phyloP scores from a whole-genome alignment of 2,329 filamentous ascomycete genomes.

The Botrytis porri region DNA sequence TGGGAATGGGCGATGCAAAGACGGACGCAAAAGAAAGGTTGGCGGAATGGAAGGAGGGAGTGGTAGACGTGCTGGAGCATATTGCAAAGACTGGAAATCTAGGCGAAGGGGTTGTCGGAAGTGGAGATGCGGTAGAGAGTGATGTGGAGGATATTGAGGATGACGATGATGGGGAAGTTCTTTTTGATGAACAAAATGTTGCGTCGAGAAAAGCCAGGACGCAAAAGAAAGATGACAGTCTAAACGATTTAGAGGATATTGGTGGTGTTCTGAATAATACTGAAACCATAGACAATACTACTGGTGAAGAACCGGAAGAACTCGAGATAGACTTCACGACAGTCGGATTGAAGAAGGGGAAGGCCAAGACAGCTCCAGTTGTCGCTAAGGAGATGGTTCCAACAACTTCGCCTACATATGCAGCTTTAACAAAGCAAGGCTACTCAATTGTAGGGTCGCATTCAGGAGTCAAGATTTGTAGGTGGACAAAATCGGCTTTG shows the following conservation, averaged over 20 bases:
- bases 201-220: constrained; percentile 40
- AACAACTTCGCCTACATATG: constrained; percentile 81
- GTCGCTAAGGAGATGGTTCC: constrained; percentile 90
- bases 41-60: constrained; percentile 73
- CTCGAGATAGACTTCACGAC: constrained; percentile 87
- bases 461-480: constrained; percentile 95
- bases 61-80: constrained; percentile 66
- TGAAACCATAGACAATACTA: constrained; percentile 29
- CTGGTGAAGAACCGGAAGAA: constrained; percentile 40
- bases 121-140: constrained; percentile 80
- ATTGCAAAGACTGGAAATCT: constrained; percentile 58
- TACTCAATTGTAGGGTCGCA: constrained; percentile 95
- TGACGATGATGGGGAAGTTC: constrained; percentile 50
- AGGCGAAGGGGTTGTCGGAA: constrained; percentile 69
- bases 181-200: constrained; percentile 49
- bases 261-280: constrained; percentile 60
- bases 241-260: constrained; percentile 85
- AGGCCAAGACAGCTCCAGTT: constrained; percentile 42
- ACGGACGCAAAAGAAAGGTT: constrained; percentile 65
- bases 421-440: constrained; percentile 89
- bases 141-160: constrained; percentile 69
- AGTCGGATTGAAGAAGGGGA: constrained; percentile 51
- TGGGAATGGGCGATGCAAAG: constrained; percentile 86
- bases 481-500: constrained; percentile 96
- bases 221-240: constrained; percentile 47